Evolutionary conservation across 305 asterid genomes (phyloP).

Genomic region (Galium porrigens): DNA sequence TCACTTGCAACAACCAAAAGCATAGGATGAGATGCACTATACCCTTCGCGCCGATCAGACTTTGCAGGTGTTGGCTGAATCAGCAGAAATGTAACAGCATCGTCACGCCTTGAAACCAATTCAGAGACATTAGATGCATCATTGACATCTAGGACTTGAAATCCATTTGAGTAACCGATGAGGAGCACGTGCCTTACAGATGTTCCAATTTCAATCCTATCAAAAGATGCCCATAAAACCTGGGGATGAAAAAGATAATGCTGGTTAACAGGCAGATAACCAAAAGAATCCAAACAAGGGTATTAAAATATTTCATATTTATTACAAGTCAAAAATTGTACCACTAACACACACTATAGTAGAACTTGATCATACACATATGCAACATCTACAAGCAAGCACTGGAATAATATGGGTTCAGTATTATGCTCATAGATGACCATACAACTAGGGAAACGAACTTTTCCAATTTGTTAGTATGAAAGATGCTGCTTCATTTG

Average conservation of each 20-base stretch:
- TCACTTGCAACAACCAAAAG: slow-evolving; percentile 74
- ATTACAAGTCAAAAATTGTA: neutral
- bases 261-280: neutral
- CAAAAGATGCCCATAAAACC: slow-evolving; percentile 98
- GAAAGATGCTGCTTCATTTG: neutral
- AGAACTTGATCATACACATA: neutral
- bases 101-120: slow-evolving; percentile 83
- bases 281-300: neutral
- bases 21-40: slow-evolving; percentile 48
- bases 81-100: slow-evolving; percentile 84
- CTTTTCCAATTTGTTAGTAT: neutral
- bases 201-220: slow-evolving; percentile 50
- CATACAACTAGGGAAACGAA: neutral
- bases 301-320: neutral
- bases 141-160: slow-evolving; percentile 88
- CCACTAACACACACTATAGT: neutral
- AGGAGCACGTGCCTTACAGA: slow-evolving; percentile 54
- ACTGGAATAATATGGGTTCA: neutral
- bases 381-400: neutral
- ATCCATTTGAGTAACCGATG: slow-evolving; percentile 78
- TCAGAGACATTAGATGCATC: slow-evolving; percentile 70
- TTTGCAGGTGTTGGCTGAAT: slow-evolving; percentile 65
- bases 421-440: neutral
- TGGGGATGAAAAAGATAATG: slow-evolving; percentile 16
- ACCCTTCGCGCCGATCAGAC: slow-evolving; percentile 44